These are phyloP conservation scores for Saturnispora kantuleensis DNA, from an alignment of 805 yeast species.

Conservation along the genomic window DNA sequence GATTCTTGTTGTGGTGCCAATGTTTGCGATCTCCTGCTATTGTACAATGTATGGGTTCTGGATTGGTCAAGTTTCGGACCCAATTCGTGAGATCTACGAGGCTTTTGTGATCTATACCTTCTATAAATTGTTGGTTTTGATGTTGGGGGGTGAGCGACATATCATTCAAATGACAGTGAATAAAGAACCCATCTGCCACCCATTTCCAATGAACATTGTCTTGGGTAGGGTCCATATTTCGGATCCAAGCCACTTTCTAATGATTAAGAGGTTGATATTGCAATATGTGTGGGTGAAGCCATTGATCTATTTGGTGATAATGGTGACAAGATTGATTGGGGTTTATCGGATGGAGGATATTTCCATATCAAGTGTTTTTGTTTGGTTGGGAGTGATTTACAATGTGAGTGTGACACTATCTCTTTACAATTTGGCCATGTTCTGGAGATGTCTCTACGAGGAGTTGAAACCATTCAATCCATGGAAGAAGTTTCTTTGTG, in stretches of 20 bases:
- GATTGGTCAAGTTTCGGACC: slow-evolving; percentile 47
- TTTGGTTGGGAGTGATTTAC: slow-evolving; percentile 62
- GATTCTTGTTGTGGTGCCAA: slow-evolving; percentile 71
- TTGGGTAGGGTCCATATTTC: slow-evolving; percentile 64
- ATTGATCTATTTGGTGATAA: slow-evolving; percentile 49
- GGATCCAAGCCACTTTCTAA: slow-evolving; percentile 71
- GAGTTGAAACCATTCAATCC: slow-evolving; percentile 79
- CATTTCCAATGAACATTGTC: slow-evolving; percentile 42
- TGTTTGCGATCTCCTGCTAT: slow-evolving; percentile 68
- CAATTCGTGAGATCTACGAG: slow-evolving; percentile 82
- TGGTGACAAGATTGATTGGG: slow-evolving; percentile 38
- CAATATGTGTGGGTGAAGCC: slow-evolving; percentile 97
- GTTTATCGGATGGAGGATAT: slow-evolving; percentile 43
- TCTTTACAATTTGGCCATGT: slow-evolving; percentile 73
- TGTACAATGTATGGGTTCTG: slow-evolving; percentile 39
- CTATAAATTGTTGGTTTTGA: slow-evolving; percentile 68
- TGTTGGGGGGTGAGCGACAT: slow-evolving; percentile 87
- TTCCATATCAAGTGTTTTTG: slow-evolving; percentile 38
- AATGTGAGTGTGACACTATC: slow-evolving; percentile 76
- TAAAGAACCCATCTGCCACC: slow-evolving; percentile 59
- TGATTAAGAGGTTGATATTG: slow-evolving; percentile 72
- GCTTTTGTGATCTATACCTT: slow-evolving; percentile 94
- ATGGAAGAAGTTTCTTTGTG: slow-evolving; percentile 86
- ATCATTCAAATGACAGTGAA: slow-evolving; percentile 56
- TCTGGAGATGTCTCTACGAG: slow-evolving; percentile 81